phyloP scores from a whole-genome alignment of 2,329 filamentous ascomycete species.

The Paecilomyces dactylethromorphus region DNA sequence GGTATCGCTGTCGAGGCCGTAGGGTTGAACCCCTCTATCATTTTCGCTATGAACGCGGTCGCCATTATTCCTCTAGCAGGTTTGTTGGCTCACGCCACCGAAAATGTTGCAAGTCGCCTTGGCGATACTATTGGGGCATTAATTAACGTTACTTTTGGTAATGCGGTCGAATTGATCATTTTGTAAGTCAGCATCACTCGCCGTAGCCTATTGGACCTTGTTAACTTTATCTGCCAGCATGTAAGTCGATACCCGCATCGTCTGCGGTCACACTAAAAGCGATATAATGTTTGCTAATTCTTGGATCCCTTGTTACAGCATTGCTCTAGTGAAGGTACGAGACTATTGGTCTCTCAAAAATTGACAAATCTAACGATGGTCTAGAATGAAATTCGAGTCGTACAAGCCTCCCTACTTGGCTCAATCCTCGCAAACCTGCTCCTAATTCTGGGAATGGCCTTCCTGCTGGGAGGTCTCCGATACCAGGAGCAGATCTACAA shows the following conservation, averaged over 20 bases:
- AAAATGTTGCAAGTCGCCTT: constrained; percentile 65
- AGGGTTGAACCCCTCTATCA: constrained; percentile 50
- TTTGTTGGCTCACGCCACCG: constrained; percentile 65
- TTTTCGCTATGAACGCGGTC: constrained; percentile 69
- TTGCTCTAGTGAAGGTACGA: constrained; percentile 63
- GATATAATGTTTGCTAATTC: background rate
- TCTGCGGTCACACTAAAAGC: background rate
- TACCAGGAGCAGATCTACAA: constrained; percentile 95
- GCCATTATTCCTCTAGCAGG: constrained; percentile 70
- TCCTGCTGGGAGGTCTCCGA: constrained; percentile 76
- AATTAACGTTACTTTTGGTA: constrained; percentile 72
- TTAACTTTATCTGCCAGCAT: constrained; percentile 36
- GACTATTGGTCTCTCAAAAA: background rate
- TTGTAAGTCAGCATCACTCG: constrained; percentile 46
- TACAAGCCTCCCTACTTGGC: constrained; percentile 82
- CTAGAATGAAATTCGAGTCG: constrained; percentile 76
- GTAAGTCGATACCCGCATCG: constrained; percentile 37
- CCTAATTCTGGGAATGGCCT: constrained; percentile 86
- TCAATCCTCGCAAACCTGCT: constrained; percentile 85
- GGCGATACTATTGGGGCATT: constrained; percentile 67
- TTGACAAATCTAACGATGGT: background rate
- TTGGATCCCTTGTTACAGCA: constrained; percentile 42
- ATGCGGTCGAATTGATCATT: constrained; percentile 73
- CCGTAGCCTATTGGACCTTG: background rate
- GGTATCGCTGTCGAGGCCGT: constrained; percentile 33